Evolutionary conservation across 2,329 filamentous ascomycete genomes (phyloP).

Genomic region (Knoxdaviesia proteae): DNA sequence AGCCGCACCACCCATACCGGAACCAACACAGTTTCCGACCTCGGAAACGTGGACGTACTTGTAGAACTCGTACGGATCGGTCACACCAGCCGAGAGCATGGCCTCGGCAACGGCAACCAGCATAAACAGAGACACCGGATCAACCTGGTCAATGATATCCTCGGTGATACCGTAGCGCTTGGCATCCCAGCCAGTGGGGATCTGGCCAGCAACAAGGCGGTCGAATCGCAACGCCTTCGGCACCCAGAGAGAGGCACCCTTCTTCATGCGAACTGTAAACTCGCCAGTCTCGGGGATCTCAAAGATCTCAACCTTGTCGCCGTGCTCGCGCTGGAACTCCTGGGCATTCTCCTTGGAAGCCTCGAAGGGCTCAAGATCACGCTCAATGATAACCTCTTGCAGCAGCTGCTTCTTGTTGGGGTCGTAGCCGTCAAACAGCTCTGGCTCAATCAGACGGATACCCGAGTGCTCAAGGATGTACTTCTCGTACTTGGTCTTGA

Average conservation of each 20-base stretch:
- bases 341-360: slow-evolving; percentile 91
- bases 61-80: slow-evolving; percentile 98
- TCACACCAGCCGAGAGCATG: slow-evolving; percentile 81
- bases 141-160: slow-evolving; percentile 93
- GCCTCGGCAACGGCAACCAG: slow-evolving; percentile 86
- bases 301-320: slow-evolving; percentile 93
- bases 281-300: slow-evolving; percentile 87
- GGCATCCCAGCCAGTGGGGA: slow-evolving; percentile 92
- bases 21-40: slow-evolving; percentile 94
- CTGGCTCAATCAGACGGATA: slow-evolving; percentile 93
- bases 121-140: slow-evolving; percentile 87
- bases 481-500: slow-evolving; percentile 96
- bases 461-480: slow-evolving; percentile 88
- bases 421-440: slow-evolving; percentile 91
- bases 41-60: slow-evolving; percentile 97
- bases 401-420: slow-evolving; percentile 97
- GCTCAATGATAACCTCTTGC: slow-evolving; percentile 92
- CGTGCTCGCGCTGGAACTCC: slow-evolving; percentile 93
- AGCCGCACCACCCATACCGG: slow-evolving; percentile 86
- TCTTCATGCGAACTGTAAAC: slow-evolving; percentile 84
- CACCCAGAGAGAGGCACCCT: slow-evolving; percentile 85
- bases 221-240: slow-evolving; percentile 96
- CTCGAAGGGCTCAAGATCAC: slow-evolving; percentile 94
- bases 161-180: slow-evolving; percentile 92
- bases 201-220: slow-evolving; percentile 87